A percentile compares a stretch with the other conserved stretches of the same genome.
Evolutionary conservation across 2,329 filamentous ascomycete genomes (phyloP).

Genomic region (Curvularia verruculosa): DNA sequence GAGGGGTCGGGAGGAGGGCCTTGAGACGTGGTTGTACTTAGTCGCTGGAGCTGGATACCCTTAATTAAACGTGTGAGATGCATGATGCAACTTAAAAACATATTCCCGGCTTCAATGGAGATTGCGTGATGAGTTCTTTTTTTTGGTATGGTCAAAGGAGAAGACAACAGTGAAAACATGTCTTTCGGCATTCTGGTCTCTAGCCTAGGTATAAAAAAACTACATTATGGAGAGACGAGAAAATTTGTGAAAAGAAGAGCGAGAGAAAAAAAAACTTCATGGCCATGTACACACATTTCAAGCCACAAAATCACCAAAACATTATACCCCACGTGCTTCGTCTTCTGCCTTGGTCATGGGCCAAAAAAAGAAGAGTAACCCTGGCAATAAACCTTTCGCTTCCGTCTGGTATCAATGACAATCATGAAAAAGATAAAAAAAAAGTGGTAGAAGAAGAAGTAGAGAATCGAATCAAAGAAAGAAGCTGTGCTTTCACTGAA

Average conservation of each 20-base stretch:
- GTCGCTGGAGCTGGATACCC: slow-evolving; percentile 1
- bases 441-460: neutral
- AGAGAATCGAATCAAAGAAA: slow-evolving; percentile 6
- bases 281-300: slow-evolving; percentile 8
- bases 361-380: neutral
- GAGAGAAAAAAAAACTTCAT: neutral
- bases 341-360: neutral
- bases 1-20: neutral
- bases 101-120: neutral
- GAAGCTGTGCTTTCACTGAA: neutral
- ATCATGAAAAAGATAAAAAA: slow-evolving; percentile 3
- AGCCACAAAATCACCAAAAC: slow-evolving; percentile 4
- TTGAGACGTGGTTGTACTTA: neutral
- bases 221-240: slow-evolving; percentile 8
- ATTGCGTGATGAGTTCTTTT: too few species aligned
- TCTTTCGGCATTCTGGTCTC: neutral
- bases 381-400: neutral
- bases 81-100: neutral
- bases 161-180: neutral
- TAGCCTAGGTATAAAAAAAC: slow-evolving; percentile 8
- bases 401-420: slow-evolving; percentile 30
- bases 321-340: slow-evolving; percentile 2
- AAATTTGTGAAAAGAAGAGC: neutral
- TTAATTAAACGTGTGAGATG: neutral
- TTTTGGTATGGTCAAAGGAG: neutral